Conservation (phyloP, 1,284 basidiomycete genomes). For the Gymnopus androsaceus region DNA sequence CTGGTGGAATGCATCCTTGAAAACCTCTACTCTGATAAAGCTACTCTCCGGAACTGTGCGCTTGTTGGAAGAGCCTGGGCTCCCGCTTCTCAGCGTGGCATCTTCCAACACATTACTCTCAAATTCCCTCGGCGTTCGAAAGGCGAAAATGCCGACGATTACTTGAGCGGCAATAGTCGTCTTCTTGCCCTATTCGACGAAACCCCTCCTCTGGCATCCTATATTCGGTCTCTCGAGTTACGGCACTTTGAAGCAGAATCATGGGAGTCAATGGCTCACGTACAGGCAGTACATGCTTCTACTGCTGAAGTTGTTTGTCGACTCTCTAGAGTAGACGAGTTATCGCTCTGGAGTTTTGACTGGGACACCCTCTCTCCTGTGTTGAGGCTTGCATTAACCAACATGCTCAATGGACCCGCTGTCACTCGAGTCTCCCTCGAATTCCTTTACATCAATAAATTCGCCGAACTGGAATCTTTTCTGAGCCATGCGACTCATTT, state of each 20-base stretch:
- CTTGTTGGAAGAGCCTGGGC: conserved; percentile 1
- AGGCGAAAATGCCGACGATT: background rate
- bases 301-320: background rate
- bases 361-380: background rate
- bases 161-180: background rate
- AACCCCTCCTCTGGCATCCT: background rate
- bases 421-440: background rate
- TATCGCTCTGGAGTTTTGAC: background rate
- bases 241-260: too few species aligned
- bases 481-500: background rate
- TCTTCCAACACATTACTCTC: conserved; percentile 5
- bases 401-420: background rate
- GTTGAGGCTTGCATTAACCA: background rate
- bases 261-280: too few species aligned
- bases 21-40: background rate
- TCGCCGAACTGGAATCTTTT: background rate
- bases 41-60: conserved; percentile 2
- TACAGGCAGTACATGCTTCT: background rate
- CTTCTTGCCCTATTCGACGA: background rate
- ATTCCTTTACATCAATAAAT: background rate
- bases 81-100: background rate
- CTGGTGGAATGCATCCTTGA: conserved; percentile 4
- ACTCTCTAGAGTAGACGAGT: background rate
- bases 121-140: background rate
- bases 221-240: background rate